Conservation (phyloP, 2,329 filamentous ascomycete species). For the Chaetomiaceae sp. region DNA sequence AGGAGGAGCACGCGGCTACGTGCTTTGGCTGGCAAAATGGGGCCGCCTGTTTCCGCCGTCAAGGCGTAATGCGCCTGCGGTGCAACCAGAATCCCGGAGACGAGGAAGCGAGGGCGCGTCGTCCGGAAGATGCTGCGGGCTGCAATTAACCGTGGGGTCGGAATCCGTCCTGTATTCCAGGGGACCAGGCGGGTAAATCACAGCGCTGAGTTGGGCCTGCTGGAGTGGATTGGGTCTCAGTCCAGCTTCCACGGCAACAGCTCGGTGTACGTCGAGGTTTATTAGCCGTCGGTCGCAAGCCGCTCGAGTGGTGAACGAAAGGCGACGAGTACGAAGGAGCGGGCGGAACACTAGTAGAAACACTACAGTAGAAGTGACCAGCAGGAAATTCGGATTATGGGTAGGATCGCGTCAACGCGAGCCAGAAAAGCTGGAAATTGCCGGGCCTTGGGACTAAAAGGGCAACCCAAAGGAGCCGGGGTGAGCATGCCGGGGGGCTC, state of each 20-base stretch:
- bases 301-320: not conserved
- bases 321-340: not conserved
- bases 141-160: slow-evolving; percentile 20
- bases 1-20: not conserved
- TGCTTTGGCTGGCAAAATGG: slow-evolving; percentile 12
- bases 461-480: not conserved
- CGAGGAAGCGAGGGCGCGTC: slow-evolving; percentile 12
- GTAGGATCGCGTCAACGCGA: slow-evolving; percentile 5
- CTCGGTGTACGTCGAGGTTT: not conserved
- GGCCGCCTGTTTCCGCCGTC: slow-evolving; percentile 5
- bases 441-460: slow-evolving; percentile 2
- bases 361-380: not conserved
- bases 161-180: not conserved
- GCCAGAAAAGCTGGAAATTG: slow-evolving; percentile 14
- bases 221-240: not conserved
- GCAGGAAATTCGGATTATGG: not conserved
- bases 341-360: not conserved
- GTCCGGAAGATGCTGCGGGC: slow-evolving; percentile 1
- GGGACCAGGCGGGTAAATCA: slow-evolving; percentile 9
- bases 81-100: slow-evolving; percentile 15
- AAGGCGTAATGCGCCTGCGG: slow-evolving; percentile 14
- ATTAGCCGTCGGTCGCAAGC: not conserved
- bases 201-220: not conserved
- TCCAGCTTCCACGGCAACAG: no score
- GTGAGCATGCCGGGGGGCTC: no score